Evolutionary conservation across 305 asterid genomes (phyloP), one percentile per base, ranked within the genome.

Genomic region (Fraxinus baroniana): DNA sequence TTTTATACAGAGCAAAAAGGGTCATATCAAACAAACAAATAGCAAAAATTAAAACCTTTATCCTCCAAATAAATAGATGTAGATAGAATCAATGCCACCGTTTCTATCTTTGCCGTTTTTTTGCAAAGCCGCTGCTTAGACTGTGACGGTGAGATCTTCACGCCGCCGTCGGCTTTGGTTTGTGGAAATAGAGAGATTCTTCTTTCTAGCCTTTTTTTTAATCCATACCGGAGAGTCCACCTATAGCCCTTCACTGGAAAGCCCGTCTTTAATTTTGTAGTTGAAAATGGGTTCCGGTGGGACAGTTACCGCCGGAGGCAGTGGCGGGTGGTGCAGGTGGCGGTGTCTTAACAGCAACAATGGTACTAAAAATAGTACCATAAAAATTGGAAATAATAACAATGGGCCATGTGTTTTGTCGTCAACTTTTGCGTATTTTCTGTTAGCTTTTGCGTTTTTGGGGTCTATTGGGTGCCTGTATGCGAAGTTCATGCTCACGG

Each of bases 271-370:
- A 60, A 60, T 60, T 7, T 60, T 60, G 30, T 60, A 7, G 12
- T n/a, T 3, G 30, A 60, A 36, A 46, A 89, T 89, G 92, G 93
- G 89, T 85, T 87, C 91, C 13, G 78, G 68, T 78, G 86, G 83
- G 66, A 62, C 85, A 72, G 85, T 78, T 74, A 39, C 83, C 0
- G 77, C 85, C 7, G 87, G 85, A 74, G 82, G 78, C 60, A 30
- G 83, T 68, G 83, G 84, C 72, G 74, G 85, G 33, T 70, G 85
- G 79, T 71, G 84, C 71, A 77, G 87, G 84, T 77, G 88, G 86
- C 82, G 87, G 75, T 84, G 75, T 76, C 74, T 64, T 17, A 39
- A 26, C 55, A 72, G 30, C 17, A 79, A 52, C 79, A 78, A 71
- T 70, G 83, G 26, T 52, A 66, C 33, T 52, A 71, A 52, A 35